phyloP scores from a whole-genome alignment of 768 basidiomycete species.

The Mycena venus region DNA sequence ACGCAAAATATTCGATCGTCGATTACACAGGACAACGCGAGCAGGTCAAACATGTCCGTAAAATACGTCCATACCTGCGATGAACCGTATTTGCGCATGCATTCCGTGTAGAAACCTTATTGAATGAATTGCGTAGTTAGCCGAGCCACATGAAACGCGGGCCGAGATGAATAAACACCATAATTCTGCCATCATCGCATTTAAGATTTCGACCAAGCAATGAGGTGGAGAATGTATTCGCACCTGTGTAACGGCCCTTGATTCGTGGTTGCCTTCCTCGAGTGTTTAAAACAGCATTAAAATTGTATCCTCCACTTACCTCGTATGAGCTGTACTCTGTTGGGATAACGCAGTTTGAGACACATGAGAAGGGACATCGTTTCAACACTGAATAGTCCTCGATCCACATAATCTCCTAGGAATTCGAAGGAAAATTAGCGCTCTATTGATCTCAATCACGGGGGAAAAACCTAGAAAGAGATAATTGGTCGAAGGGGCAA shows the following conservation, averaged over 20 bases:
- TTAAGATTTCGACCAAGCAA: background rate
- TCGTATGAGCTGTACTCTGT: slow-evolving; percentile 94
- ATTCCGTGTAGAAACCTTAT: slow-evolving; percentile 83
- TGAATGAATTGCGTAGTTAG: background rate
- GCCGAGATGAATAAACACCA: slow-evolving; percentile 80
- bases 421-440: background rate
- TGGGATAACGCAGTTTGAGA: slow-evolving; percentile 95
- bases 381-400: slow-evolving; percentile 97
- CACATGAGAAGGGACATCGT: slow-evolving; percentile 98
- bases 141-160: background rate
- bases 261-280: slow-evolving; percentile 99
- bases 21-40: slow-evolving; percentile 96
- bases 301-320: too few relatives aligned
- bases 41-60: slow-evolving; percentile 99
- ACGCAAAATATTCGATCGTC: slow-evolving; percentile 99
- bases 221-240: background rate
- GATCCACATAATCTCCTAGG: slow-evolving; percentile 94
- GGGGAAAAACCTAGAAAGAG: slow-evolving; percentile 85
- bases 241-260: slow-evolving; percentile 98
- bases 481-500: slow-evolving; percentile 97
- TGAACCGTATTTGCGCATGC: slow-evolving; percentile 95
- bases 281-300: too few relatives aligned
- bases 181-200: slow-evolving; percentile 76
- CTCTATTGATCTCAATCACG: slow-evolving; percentile 38
- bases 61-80: slow-evolving; percentile 99